phyloP scores from a whole-genome alignment of 768 basidiomycete genomes.

The Strobilomyces echinocephalus region DNA sequence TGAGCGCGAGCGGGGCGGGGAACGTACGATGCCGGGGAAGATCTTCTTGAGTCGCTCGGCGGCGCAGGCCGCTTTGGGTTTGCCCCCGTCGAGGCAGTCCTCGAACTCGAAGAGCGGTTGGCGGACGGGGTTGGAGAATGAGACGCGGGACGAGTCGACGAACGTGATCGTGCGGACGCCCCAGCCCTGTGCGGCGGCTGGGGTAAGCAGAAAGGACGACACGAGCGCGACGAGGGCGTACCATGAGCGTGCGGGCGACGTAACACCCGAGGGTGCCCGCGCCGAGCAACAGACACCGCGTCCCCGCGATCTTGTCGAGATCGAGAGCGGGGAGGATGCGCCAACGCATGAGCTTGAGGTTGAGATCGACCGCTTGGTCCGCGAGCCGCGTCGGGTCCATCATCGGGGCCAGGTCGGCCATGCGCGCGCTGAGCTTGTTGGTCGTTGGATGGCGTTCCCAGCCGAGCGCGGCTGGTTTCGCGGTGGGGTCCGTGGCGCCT shows the following conservation, averaged over 20 bases:
- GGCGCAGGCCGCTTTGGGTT: slow-evolving; percentile 89
- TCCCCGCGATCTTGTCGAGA: slow-evolving; percentile 77
- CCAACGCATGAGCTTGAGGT: slow-evolving; percentile 98
- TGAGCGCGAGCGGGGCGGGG: no score
- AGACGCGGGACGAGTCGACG: slow-evolving; percentile 86
- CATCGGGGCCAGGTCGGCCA: slow-evolving; percentile 91
- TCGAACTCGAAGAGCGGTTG: slow-evolving; percentile 96
- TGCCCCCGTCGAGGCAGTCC: slow-evolving; percentile 89
- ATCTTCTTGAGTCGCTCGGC: slow-evolving; percentile 82
- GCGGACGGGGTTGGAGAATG: slow-evolving; percentile 95
- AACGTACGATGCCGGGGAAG: slow-evolving; percentile 83
- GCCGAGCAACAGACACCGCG: slow-evolving; percentile 82
- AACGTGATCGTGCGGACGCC: slow-evolving; percentile 91
- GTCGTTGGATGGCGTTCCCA: slow-evolving; percentile 88
- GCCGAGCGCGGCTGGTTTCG: slow-evolving; percentile 68
- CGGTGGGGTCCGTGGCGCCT: slow-evolving; percentile 12
- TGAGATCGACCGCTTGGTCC: slow-evolving; percentile 95
- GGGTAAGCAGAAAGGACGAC: not conserved
- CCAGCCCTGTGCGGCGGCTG: slow-evolving; percentile 66
- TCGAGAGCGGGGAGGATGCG: slow-evolving; percentile 86
- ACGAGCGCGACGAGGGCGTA: not conserved
- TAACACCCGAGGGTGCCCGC: slow-evolving; percentile 98
- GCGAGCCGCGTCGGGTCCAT: slow-evolving; percentile 95
- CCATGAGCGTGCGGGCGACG: slow-evolving; percentile 89
- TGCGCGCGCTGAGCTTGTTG: slow-evolving; percentile 80